These are phyloP conservation scores for Gossypium aridum DNA, from an alignment of 441 rosid species.

Conservation along the genomic window DNA sequence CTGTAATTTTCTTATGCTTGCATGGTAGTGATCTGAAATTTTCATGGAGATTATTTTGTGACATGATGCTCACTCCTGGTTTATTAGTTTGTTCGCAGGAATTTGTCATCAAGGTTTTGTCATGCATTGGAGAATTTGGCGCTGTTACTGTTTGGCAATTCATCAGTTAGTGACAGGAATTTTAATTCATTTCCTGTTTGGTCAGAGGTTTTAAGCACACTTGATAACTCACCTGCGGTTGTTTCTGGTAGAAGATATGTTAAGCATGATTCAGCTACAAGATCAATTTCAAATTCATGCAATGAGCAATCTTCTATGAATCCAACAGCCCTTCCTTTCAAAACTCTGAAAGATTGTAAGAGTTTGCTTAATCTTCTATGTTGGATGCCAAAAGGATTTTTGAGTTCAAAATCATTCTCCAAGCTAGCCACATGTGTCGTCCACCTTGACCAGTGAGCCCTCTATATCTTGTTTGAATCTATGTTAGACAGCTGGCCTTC, in stretches of 20 bases:
- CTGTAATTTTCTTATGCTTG: not conserved
- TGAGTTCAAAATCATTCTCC: conserved; percentile 53
- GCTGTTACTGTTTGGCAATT: conserved; percentile 23
- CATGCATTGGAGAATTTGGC: conserved; percentile 44
- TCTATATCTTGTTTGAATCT: not conserved
- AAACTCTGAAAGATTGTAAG: conserved; percentile 43
- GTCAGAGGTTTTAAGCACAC: conserved; percentile 47
- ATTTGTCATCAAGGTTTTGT: conserved; percentile 61
- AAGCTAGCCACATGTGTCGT: conserved; percentile 46
- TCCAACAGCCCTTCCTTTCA: conserved; percentile 19
- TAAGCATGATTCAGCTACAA: conserved; percentile 8
- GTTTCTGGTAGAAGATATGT: conserved; percentile 20
- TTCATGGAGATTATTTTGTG: conserved; percentile 9
- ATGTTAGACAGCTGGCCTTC: not conserved
- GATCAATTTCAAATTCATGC: conserved; percentile 23
- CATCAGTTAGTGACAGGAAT: conserved; percentile 28
- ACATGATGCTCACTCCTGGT: conserved; percentile 25
- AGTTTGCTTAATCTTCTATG: conserved; percentile 55
- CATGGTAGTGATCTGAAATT: not conserved
- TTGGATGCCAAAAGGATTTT: conserved; percentile 72
- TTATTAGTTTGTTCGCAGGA: conserved; percentile 84
- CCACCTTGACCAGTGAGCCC: conserved; percentile 71
- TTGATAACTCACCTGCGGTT: conserved; percentile 33
- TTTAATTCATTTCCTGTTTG: conserved; percentile 50
- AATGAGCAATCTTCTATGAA: conserved; percentile 26